A percentile compares a stretch with the other conserved stretches of the same genome.
phyloP scores from a whole-genome alignment of 2,329 filamentous ascomycete species.

The Xylaria sp. region DNA sequence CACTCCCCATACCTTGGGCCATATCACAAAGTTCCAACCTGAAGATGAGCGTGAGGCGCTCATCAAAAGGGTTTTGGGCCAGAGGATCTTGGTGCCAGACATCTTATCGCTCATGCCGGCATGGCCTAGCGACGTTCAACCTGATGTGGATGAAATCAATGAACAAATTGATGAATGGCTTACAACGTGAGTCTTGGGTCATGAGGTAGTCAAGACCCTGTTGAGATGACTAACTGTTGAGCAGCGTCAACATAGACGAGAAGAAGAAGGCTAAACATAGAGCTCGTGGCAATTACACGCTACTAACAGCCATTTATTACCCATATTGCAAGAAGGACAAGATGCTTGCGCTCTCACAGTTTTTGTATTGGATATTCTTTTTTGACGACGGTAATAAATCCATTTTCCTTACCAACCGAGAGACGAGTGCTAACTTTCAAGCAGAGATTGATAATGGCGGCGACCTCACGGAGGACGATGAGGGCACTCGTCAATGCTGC shows the following conservation, averaged over 20 bases:
- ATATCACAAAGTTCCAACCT: constrained; percentile 7
- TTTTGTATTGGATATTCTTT: constrained; percentile 48
- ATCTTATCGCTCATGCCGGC: constrained; percentile 46
- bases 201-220: not conserved
- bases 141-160: constrained; percentile 44
- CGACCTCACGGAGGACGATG: constrained; percentile 44
- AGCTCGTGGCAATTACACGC: constrained; percentile 43
- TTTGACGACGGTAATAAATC: constrained; percentile 43
- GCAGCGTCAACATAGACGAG: constrained; percentile 43
- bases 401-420: not conserved
- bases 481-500: constrained; percentile 41
- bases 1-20: constrained; percentile 23
- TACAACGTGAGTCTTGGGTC: constrained; percentile 35
- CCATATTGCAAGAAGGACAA: constrained; percentile 46
- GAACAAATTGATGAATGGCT: constrained; percentile 45
- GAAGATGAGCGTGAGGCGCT: constrained; percentile 41
- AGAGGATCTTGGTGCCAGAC: constrained; percentile 44
- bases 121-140: constrained; percentile 43
- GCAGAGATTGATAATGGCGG: constrained; percentile 48
- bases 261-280: constrained; percentile 46
- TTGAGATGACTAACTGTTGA: constrained; percentile 20
- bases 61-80: constrained; percentile 40
- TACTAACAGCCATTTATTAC: constrained; percentile 45
- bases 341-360: constrained; percentile 43
- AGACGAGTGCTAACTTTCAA: not conserved